phyloP scores from a whole-genome alignment of 164 flowering plant species.

The Hamamelis virginiana region DNA sequence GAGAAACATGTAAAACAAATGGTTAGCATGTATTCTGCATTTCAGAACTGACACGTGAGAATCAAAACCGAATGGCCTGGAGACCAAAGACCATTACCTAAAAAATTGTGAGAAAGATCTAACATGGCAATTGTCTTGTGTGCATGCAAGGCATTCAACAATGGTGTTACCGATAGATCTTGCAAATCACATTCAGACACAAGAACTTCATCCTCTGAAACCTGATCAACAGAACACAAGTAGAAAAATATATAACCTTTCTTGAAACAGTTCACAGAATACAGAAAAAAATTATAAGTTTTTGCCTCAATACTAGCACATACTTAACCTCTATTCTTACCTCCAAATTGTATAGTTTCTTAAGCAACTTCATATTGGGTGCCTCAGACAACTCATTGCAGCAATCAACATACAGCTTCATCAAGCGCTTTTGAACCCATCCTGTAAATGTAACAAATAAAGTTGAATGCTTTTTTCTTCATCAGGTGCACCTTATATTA shows the following conservation, averaged over 20 bases:
- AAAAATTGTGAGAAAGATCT: constrained; percentile 82
- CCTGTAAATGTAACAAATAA: constrained; percentile 35
- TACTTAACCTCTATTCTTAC: constrained; percentile 29
- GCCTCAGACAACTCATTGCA: constrained; percentile 67
- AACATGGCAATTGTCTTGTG: constrained; percentile 66
- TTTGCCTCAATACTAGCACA: neutral
- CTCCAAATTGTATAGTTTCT: constrained; percentile 78
- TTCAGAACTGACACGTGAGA: neutral
- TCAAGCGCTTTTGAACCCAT: constrained; percentile 84
- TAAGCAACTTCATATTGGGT: constrained; percentile 76
- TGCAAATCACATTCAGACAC: constrained; percentile 82
- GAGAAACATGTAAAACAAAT: constrained; percentile 4
- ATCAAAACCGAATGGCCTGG: neutral
- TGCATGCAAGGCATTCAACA: constrained; percentile 62
- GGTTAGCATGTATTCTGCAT: neutral
- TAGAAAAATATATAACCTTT: neutral
- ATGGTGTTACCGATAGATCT: constrained; percentile 76
- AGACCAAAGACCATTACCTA: constrained; percentile 51
- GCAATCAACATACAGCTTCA: constrained; percentile 75
- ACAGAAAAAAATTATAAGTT: neutral
- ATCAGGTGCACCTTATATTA: neutral
- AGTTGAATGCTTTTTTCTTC: neutral
- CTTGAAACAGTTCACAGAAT: constrained; percentile 3
- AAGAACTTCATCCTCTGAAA: constrained; percentile 84
- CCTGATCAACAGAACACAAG: constrained; percentile 39